Percentiles rank a stretch among this genome's conserved stretches.
These are phyloP conservation scores for Lodderomyces beijingensis DNA, from an alignment of 1,139 yeast genomes.

Conservation along the genomic window DNA sequence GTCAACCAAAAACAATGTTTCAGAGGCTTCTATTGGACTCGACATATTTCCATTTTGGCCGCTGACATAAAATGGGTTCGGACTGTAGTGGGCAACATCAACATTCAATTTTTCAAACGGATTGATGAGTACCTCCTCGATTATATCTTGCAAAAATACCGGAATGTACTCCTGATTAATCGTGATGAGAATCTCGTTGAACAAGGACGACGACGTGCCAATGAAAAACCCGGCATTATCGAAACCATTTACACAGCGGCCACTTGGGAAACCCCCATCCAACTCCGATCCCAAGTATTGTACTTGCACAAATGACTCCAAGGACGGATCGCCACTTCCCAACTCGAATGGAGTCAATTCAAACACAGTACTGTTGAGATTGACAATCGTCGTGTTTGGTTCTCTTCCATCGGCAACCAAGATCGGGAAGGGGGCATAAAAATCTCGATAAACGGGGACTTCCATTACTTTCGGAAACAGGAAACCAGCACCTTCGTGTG, in stretches of 20 bases:
- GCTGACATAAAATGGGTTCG: conserved; percentile 46
- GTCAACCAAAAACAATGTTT: conserved; percentile 23
- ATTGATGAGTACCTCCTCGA: conserved; percentile 35
- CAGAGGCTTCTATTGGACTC: conserved; percentile 18
- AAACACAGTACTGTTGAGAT: conserved; percentile 37
- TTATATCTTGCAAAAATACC: conserved; percentile 39
- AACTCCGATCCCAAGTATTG: conserved; percentile 40
- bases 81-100: conserved; percentile 40
- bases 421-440: conserved; percentile 41
- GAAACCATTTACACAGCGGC: conserved; percentile 56
- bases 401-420: conserved; percentile 37
- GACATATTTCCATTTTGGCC: conserved; percentile 18
- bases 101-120: conserved; percentile 12
- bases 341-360: conserved; percentile 40
- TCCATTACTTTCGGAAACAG: conserved; percentile 29
- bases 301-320: conserved; percentile 26
- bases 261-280: conserved; percentile 25
- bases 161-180: conserved; percentile 10
- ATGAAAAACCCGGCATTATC: conserved; percentile 75
- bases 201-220: conserved; percentile 77
- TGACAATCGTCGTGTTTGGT: conserved; percentile 30
- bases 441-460: conserved; percentile 24
- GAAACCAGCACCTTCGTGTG: conserved; percentile 21
- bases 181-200: conserved; percentile 34
- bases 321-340: conserved; percentile 43